Percentiles rank a stretch among this genome's conserved stretches.
phyloP scores from a whole-genome alignment of 176 grass and related monocot species.

The Paspalum vaginatum region DNA sequence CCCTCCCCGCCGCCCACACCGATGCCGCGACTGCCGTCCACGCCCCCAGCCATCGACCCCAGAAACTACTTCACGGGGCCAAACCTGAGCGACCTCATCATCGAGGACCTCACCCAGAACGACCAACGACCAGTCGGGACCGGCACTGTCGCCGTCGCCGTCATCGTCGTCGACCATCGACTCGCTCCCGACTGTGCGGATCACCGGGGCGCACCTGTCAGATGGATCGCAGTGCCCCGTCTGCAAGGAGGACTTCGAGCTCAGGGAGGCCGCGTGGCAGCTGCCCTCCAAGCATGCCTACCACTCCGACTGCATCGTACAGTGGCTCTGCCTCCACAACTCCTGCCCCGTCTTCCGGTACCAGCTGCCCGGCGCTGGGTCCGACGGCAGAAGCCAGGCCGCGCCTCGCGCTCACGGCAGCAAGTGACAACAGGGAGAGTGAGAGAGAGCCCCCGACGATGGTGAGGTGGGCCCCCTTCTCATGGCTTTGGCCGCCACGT shows the following conservation, averaged over 20 bases:
- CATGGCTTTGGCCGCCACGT: constrained; percentile 56
- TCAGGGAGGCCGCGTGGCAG: constrained; percentile 75
- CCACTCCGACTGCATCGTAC: constrained; percentile 92
- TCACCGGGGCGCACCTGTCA: constrained; percentile 62
- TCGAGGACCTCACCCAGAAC: constrained; percentile 84
- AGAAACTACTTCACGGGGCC: constrained; percentile 72
- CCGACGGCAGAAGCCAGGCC: neutral
- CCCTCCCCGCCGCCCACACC: constrained; percentile 38
- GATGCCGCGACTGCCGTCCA: constrained; percentile 25
- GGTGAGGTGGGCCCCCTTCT: constrained; percentile 64
- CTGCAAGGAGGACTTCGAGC: constrained; percentile 97
- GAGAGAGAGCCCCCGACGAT: constrained; percentile 25
- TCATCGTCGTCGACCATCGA: constrained; percentile 73
- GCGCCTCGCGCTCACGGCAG: neutral
- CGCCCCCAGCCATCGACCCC: constrained; percentile 47
- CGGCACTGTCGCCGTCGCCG: constrained; percentile 63
- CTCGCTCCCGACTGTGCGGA: constrained; percentile 78
- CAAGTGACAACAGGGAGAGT: constrained; percentile 31
- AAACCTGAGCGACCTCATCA: constrained; percentile 68
- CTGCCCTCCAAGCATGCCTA: constrained; percentile 98
- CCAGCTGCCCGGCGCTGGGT: constrained; percentile 51
- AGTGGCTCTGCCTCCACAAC: constrained; percentile 96
- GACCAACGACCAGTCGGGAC: constrained; percentile 74
- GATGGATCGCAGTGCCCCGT: constrained; percentile 93
- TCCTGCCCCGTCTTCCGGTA: constrained; percentile 93